Conservation (phyloP, 352 stramenopile genomes). For the Phytophthora colocasiae region DNA sequence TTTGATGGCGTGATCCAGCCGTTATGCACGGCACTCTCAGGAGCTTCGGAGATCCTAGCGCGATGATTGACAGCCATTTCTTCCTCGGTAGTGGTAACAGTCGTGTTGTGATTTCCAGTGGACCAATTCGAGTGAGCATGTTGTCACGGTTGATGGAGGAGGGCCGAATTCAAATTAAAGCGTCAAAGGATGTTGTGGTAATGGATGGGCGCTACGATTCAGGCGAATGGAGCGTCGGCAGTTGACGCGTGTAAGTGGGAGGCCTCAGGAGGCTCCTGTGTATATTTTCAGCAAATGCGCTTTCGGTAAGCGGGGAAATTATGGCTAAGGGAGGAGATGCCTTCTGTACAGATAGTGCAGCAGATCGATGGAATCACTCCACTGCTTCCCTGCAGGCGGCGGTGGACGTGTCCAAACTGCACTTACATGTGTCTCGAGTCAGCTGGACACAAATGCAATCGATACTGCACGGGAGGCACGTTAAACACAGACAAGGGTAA, state of each 20-base stretch:
- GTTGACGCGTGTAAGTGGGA: constrained; percentile 46
- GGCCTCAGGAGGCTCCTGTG: constrained; percentile 66
- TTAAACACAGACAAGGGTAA: constrained; percentile 29
- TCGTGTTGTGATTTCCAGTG: constrained; percentile 14
- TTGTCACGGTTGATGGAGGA: constrained; percentile 44
- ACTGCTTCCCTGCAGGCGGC: constrained; percentile 68
- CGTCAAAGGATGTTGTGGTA: constrained; percentile 73
- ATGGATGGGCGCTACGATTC: constrained; percentile 59
- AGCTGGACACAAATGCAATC: constrained; percentile 59
- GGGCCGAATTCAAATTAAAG: constrained; percentile 70
- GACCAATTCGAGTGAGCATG: constrained; percentile 7
- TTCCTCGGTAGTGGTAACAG: constrained; percentile 67
- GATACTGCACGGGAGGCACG: constrained; percentile 62
- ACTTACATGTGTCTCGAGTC: constrained; percentile 73
- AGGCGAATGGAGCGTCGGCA: constrained; percentile 56
- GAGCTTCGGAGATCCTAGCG: constrained; percentile 28
- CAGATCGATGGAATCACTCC: constrained; percentile 34
- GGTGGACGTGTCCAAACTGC: constrained; percentile 74
- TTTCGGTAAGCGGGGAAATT: constrained; percentile 55
- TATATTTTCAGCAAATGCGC: constrained; percentile 53
- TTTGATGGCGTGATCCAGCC: constrained; percentile 33
- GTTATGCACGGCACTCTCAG: constrained; percentile 16
- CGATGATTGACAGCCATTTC: constrained; percentile 43
- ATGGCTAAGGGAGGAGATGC: constrained; percentile 61
- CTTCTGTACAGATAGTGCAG: constrained; percentile 42